Evolutionary conservation across 495 filamentous ascomycete genomes (phyloP).

Genomic region (Bacidia gigantensis): DNA sequence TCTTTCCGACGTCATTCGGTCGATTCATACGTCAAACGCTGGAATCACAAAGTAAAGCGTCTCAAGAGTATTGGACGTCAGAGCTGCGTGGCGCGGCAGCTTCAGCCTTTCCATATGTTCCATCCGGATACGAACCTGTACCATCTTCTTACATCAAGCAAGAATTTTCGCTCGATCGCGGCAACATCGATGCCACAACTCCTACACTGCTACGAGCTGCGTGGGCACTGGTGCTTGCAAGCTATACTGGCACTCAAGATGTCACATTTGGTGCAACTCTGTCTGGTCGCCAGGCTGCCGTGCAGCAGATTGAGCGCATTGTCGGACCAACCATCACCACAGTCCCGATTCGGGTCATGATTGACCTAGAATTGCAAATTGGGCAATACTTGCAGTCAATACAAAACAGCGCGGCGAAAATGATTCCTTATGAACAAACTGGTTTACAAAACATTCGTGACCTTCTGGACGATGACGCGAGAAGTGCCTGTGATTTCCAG

Average conservation of each 20-base stretch:
- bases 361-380: slow-evolving; percentile 13
- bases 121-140: neutral
- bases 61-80: neutral
- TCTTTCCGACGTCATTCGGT: neutral
- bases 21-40: neutral
- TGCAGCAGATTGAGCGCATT: slow-evolving; percentile 37
- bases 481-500: slow-evolving; percentile 41
- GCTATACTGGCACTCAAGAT: slow-evolving; percentile 19
- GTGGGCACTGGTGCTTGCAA: slow-evolving; percentile 23
- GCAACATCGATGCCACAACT: neutral
- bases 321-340: slow-evolving; percentile 46
- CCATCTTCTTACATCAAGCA: neutral
- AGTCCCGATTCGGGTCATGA: slow-evolving; percentile 37
- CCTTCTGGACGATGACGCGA: slow-evolving; percentile 34
- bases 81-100: neutral
- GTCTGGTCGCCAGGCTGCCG: slow-evolving; percentile 37
- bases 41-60: neutral
- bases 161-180: neutral
- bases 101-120: neutral
- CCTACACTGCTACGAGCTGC: slow-evolving; percentile 19
- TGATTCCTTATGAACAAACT: slow-evolving; percentile 41
- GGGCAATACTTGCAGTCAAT: slow-evolving; percentile 28
- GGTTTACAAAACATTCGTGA: slow-evolving; percentile 46
- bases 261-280: slow-evolving; percentile 36
- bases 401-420: slow-evolving; percentile 30